Evolutionary conservation across 768 basidiomycete genomes (phyloP).

Genomic region (Pleurotus ostreatus): DNA sequence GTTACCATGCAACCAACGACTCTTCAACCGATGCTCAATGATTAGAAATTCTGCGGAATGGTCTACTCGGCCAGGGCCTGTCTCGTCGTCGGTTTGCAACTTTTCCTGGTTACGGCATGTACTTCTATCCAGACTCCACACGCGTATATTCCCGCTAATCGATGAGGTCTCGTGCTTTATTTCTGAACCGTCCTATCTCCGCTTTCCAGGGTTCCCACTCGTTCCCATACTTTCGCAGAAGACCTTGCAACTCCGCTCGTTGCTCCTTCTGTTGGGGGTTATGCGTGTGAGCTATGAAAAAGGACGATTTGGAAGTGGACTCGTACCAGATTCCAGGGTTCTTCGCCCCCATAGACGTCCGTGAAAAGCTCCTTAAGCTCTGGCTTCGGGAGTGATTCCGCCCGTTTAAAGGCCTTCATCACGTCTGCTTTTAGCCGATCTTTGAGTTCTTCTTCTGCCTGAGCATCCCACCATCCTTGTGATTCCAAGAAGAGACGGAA

Average conservation of each 20-base stretch:
- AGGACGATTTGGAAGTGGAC: constrained; percentile 13
- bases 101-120: too few species aligned
- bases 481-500: constrained; percentile 85
- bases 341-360: constrained; percentile 83
- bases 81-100: too few species aligned
- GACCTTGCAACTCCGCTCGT: constrained; percentile 64
- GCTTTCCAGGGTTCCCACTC: constrained; percentile 83
- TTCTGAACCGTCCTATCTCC: constrained; percentile 74
- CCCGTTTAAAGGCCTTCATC: constrained; percentile 71
- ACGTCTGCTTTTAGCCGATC: constrained; percentile 67
- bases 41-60: too few species aligned
- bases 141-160: not conserved
- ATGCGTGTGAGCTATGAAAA: constrained; percentile 3
- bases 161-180: constrained; percentile 61
- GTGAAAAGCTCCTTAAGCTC: constrained; percentile 80
- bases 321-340: constrained; percentile 80
- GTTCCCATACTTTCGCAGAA: constrained; percentile 84
- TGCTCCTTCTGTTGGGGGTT: constrained; percentile 65
- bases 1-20: too few species aligned
- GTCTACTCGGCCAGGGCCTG: too few species aligned
- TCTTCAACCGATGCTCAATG: too few species aligned
- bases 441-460: constrained; percentile 72
- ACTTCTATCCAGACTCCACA: too few species aligned
- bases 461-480: constrained; percentile 78
- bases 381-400: constrained; percentile 64